Evolutionary conservation across 140 eudicot genomes (phyloP).

Genomic region (Bidens hawaiensis): DNA sequence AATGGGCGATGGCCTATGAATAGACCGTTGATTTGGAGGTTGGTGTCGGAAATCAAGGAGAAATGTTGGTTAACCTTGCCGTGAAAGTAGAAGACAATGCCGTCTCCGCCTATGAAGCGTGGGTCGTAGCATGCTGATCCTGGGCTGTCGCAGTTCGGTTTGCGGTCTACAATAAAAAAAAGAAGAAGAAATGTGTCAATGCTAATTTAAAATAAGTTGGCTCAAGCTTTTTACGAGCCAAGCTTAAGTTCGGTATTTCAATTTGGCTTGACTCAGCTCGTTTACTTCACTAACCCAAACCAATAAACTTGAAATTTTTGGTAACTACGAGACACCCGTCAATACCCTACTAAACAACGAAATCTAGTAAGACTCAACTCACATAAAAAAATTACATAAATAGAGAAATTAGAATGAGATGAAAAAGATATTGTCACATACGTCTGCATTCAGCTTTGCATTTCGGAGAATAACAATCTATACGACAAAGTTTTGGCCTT

Average conservation of each 20-base stretch:
- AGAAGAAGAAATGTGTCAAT: no score
- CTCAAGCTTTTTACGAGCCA: no score
- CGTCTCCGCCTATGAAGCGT: no score
- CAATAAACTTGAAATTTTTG: no score
- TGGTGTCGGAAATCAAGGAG: conserved; percentile 34
- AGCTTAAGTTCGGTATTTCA: no score
- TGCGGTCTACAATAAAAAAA: conserved; percentile 7
- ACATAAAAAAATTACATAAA: not conserved
- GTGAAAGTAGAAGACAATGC: conserved; percentile 44
- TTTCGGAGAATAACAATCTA: conserved; percentile 37
- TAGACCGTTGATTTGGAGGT: conserved; percentile 50
- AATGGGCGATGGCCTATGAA: conserved; percentile 42
- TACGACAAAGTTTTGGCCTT: conserved; percentile 37
- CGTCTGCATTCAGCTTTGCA: conserved; percentile 38
- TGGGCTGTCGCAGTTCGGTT: conserved; percentile 33
- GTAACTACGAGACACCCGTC: not conserved
- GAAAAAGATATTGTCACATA: not conserved
- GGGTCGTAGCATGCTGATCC: conserved; percentile 54
- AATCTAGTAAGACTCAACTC: not conserved
- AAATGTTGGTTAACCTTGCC: conserved; percentile 42
- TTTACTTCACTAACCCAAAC: no score
- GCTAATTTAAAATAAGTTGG: no score
- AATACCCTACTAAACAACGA: not conserved
- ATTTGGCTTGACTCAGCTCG: no score
- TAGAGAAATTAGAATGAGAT: not conserved